phyloP scores from a whole-genome alignment of 2,329 filamentous ascomycete genomes.

The Clarireedia monteithiana region DNA sequence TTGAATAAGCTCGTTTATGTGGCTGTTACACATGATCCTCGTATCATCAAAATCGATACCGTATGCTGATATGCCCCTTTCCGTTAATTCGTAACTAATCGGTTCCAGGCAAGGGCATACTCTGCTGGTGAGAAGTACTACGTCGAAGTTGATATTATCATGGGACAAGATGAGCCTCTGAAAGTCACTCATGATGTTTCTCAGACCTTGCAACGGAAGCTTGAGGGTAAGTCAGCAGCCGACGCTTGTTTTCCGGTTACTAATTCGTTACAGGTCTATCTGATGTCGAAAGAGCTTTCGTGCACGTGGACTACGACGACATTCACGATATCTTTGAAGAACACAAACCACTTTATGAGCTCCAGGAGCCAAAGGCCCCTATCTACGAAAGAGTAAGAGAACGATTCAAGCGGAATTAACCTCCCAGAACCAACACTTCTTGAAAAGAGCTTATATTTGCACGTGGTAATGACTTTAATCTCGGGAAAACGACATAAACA shows the following conservation, averaged over 20 bases:
- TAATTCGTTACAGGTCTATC: slow-evolving; percentile 46
- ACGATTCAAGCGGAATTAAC: background rate
- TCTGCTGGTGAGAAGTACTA: slow-evolving; percentile 52
- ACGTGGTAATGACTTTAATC: no score
- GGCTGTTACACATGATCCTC: slow-evolving; percentile 81
- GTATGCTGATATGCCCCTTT: background rate
- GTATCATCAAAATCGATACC: slow-evolving; percentile 83
- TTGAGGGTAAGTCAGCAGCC: slow-evolving; percentile 55
- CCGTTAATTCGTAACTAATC: background rate
- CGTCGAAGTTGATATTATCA: slow-evolving; percentile 93
- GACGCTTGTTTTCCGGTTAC: background rate
- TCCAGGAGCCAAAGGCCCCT: slow-evolving; percentile 4
- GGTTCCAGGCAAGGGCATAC: slow-evolving; percentile 4
- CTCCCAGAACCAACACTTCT: no score
- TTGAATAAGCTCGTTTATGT: slow-evolving; percentile 95
- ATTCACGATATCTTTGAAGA: slow-evolving; percentile 9
- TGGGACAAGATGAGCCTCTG: slow-evolving; percentile 68
- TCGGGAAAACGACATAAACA: no score
- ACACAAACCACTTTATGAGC: slow-evolving; percentile 7
- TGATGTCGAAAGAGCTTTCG: slow-evolving; percentile 87
- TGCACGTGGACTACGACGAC: slow-evolving; percentile 87
- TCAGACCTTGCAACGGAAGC: slow-evolving; percentile 87
- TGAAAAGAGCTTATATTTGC: no score
- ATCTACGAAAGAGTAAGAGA: slow-evolving; percentile 3
- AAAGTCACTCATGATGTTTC: slow-evolving; percentile 84